Conservation (phyloP, 1,139 yeast species). For the Candida labiduridarum region DNA sequence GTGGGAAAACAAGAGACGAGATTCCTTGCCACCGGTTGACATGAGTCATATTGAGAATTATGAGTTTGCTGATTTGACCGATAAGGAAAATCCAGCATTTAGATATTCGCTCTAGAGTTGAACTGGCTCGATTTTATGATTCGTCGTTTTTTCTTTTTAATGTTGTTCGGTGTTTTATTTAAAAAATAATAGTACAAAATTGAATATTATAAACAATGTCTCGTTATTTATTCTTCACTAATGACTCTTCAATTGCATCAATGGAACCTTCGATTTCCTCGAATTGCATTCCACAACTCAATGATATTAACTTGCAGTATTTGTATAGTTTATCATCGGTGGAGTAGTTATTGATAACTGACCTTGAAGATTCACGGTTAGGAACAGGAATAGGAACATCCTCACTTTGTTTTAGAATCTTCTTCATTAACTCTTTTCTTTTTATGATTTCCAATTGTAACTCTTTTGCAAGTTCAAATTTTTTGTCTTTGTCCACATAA, state of each 20-base stretch:
- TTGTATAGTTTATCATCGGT: slow-evolving; percentile 36
- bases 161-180: slow-evolving; percentile 19
- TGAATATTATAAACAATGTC: background rate
- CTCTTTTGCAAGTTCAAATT: slow-evolving; percentile 7
- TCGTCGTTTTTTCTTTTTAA: too few relatives aligned
- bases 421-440: slow-evolving; percentile 20
- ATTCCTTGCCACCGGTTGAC: slow-evolving; percentile 17
- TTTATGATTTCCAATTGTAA: slow-evolving; percentile 24
- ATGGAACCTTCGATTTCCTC: slow-evolving; percentile 45
- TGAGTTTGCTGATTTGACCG: slow-evolving; percentile 65
- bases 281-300: slow-evolving; percentile 49
- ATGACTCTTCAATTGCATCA: slow-evolving; percentile 46
- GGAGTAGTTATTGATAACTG: background rate
- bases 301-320: slow-evolving; percentile 45
- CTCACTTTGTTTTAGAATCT: slow-evolving; percentile 12
- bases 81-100: slow-evolving; percentile 64
- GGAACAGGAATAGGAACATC: slow-evolving; percentile 25
- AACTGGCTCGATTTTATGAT: too few relatives aligned
- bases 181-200: background rate
- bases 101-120: slow-evolving; percentile 42
- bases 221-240: slow-evolving; percentile 2
- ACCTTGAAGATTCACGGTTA: background rate
- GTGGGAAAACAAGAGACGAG: slow-evolving; percentile 30
- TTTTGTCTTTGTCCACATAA: background rate
- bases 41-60: slow-evolving; percentile 44